These are phyloP conservation scores for Thielaviopsis euricoi DNA, from an alignment of 2,329 filamentous ascomycete species.

Conservation along the genomic window DNA sequence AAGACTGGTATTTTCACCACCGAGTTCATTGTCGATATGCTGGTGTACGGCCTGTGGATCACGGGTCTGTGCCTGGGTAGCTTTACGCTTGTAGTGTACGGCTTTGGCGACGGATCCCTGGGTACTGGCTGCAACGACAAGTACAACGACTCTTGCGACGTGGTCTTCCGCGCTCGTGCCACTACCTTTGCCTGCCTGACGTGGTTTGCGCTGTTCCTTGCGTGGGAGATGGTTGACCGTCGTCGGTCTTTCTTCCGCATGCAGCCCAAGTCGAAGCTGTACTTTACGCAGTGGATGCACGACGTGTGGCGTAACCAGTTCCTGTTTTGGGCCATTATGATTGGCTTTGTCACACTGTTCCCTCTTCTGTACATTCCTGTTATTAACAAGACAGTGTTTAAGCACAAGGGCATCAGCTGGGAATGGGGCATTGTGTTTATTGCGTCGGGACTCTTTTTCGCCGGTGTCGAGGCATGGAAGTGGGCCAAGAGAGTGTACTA, in stretches of 20 bases:
- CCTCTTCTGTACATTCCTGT: conserved; percentile 41
- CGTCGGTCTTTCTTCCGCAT: conserved; percentile 61
- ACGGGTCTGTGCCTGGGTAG: conserved; percentile 43
- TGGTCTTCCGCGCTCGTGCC: conserved; percentile 53
- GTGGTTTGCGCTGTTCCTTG: conserved; percentile 61
- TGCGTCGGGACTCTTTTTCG: conserved; percentile 36
- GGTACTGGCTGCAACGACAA: conserved; percentile 43
- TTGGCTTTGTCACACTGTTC: conserved; percentile 32
- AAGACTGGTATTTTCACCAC: conserved; percentile 46
- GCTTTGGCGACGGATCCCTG: conserved; percentile 42
- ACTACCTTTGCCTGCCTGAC: conserved; percentile 61
- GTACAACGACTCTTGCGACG: conserved; percentile 38
- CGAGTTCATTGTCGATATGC: conserved; percentile 50
- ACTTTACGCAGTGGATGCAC: conserved; percentile 48
- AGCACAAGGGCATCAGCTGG: conserved; percentile 43
- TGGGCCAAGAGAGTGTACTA: conserved; percentile 34
- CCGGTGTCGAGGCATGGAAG: conserved; percentile 43
- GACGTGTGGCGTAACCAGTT: conserved; percentile 60
- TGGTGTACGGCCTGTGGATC: conserved; percentile 54
- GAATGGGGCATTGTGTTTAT: conserved; percentile 47
- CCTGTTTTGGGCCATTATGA: conserved; percentile 45
- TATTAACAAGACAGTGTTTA: conserved; percentile 41
- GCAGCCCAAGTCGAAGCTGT: conserved; percentile 43
- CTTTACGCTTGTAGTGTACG: conserved; percentile 49
- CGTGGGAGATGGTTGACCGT: conserved; percentile 63